These are phyloP conservation scores for Trichocomaceae sp. DNA, from an alignment of 2,329 filamentous ascomycete genomes.

Conservation along the genomic window DNA sequence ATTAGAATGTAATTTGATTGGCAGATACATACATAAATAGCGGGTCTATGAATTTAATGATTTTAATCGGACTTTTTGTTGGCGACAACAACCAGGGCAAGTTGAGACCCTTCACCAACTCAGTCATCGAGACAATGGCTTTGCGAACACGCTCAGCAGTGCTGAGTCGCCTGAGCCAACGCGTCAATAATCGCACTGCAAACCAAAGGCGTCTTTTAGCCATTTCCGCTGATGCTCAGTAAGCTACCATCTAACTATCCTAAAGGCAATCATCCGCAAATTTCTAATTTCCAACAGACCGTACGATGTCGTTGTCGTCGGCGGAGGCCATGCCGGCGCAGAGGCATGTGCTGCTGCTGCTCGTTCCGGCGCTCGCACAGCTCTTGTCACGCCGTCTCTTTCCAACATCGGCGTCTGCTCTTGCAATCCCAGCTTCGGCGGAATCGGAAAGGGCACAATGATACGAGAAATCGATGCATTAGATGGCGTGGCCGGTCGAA, in stretches of 20 bases:
- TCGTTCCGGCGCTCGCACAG: constrained; percentile 79
- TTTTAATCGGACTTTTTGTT: constrained; percentile 4
- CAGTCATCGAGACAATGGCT: constrained; percentile 24
- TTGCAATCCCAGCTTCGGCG: constrained; percentile 94
- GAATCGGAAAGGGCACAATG: constrained; percentile 98
- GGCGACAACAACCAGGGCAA: neutral
- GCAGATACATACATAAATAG: too few species aligned
- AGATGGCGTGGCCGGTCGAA: constrained; percentile 78
- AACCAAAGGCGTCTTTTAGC: constrained; percentile 29
- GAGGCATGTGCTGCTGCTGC: constrained; percentile 91
- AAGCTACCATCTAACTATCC: constrained; percentile 14
- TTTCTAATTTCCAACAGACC: constrained; percentile 42
- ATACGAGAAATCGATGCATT: constrained; percentile 90
- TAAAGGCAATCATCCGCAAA: neutral
- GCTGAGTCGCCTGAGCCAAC: constrained; percentile 23
- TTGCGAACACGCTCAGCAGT: constrained; percentile 28
- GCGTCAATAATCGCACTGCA: constrained; percentile 18
- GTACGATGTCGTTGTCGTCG: constrained; percentile 92
- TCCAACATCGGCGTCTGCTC: constrained; percentile 92
- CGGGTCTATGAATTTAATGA: too few species aligned
- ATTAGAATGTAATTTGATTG: too few species aligned
- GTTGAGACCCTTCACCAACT: neutral
- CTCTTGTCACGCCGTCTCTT: constrained; percentile 77
- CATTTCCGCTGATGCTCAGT: constrained; percentile 36
- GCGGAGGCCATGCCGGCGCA: constrained; percentile 89